phyloP scores from a whole-genome alignment of 495 filamentous ascomycete genomes.

The Polyplosphaeria fusca region DNA sequence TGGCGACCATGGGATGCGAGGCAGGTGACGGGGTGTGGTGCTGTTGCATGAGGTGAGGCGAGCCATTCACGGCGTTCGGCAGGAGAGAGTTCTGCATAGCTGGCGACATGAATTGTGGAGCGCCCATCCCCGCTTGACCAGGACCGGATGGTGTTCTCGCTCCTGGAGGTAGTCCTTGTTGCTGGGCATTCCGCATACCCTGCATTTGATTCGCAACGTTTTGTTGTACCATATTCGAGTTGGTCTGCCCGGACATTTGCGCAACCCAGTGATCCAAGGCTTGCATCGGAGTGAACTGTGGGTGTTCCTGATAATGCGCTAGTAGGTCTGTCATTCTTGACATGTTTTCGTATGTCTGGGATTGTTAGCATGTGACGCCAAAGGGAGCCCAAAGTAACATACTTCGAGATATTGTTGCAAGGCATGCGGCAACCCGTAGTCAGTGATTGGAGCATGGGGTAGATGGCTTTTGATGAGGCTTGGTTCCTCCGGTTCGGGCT shows the following conservation, averaged over 20 bases:
- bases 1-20: constrained; percentile 62
- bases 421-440: constrained; percentile 32
- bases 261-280: constrained; percentile 36
- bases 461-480: constrained; percentile 34
- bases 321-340: constrained; percentile 42
- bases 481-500: constrained; percentile 26
- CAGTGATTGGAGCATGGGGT: constrained; percentile 29
- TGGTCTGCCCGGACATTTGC: constrained; percentile 13
- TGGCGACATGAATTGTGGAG: constrained; percentile 53
- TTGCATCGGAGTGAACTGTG: constrained; percentile 34
- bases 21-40: constrained; percentile 47
- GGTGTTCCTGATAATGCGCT: constrained; percentile 37
- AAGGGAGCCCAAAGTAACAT: constrained; percentile 3
- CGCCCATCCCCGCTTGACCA: constrained; percentile 25
- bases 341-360: constrained; percentile 44
- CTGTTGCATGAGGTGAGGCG: constrained; percentile 49
- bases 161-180: constrained; percentile 23
- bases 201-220: constrained; percentile 32
- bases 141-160: constrained; percentile 19
- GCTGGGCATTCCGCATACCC: constrained; percentile 18
- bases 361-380: neutral
- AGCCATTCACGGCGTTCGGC: constrained; percentile 48
- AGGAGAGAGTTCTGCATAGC: constrained; percentile 54
- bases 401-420: constrained; percentile 43
- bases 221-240: constrained; percentile 29